Base-by-base conservation (phyloP, 2,329 filamentous ascomycete genomes). In the Claviceps capensis region DNA sequence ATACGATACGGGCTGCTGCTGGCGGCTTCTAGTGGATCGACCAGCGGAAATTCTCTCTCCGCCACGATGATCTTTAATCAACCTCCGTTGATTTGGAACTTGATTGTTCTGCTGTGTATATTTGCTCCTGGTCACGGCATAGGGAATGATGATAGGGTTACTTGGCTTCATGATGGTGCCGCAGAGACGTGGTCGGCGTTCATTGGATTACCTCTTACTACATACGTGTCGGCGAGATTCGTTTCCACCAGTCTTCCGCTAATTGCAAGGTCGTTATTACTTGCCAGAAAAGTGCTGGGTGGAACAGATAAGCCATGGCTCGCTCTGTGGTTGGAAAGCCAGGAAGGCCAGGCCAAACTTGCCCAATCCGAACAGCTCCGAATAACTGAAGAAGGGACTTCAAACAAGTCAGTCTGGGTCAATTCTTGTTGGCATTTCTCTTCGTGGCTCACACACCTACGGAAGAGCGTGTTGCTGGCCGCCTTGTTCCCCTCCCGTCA, bases 161-260 rank as follows among this genome's bases (percentile, higher is more conserved):
- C 40, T 54, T 53, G 9, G 30, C 30, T 30, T 30, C 30, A 30
- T 49, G 55, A 56, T 60, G 57, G 51, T 66, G 63, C 62, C 61
- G 60, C 55, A 60, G 57, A 66, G 64, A 66, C 64, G 64, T 66
- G 64, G 63, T 65, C 56, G 54, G 53, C 61, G 55, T 57, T 66
- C 59, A 66, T 66, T 66, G 64, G 64, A 53, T 61, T 60, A 52
- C 37, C 53, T 54, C 49, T 54, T 56, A 22, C 22, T 22, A 3
- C 4, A 2, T 22, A 17, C 30, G 11, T 30, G n/a, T 47, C 52
- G 36, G 44, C 48, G 9, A 30, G 37, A 47, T 34, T 50, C 34
- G 44, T 38, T 26, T 44, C 17, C 37, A 38, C 48, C 37, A 49
- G 42, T 47, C 45, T 26, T 17, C 22, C 23, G n/a, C 6, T 50